Conservation (phyloP, 495 filamentous ascomycete species). For the Chaetomium cochliodes region DNA sequence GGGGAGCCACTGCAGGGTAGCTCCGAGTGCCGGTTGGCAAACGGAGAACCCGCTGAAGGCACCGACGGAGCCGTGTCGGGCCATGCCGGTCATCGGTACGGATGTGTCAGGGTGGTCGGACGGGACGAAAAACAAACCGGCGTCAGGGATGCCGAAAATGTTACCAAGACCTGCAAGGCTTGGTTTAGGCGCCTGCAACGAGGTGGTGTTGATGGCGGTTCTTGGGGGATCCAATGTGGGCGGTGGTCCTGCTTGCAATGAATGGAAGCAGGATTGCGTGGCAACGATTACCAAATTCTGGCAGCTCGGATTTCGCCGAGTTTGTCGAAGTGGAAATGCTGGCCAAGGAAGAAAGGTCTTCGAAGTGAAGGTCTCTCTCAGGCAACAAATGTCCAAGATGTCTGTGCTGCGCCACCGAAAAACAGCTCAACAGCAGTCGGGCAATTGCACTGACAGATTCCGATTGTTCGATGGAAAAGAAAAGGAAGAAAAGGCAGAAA, state of each 20-base stretch:
- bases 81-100: constrained; percentile 38
- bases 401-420: neutral
- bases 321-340: neutral
- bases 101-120: constrained; percentile 6
- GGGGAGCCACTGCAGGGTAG: constrained; percentile 53
- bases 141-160: constrained; percentile 1
- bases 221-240: constrained; percentile 13
- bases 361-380: neutral
- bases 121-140: constrained; percentile 15
- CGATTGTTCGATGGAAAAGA: constrained; percentile 25
- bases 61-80: constrained; percentile 40
- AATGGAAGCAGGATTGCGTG: neutral
- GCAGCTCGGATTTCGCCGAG: constrained; percentile 13
- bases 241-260: neutral
- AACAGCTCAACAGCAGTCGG: constrained; percentile 5
- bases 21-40: constrained; percentile 50
- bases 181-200: constrained; percentile 10
- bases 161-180: constrained; percentile 18
- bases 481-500: constrained; percentile 32
- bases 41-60: constrained; percentile 50
- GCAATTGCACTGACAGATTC: constrained; percentile 13
- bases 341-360: neutral
- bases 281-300: neutral
- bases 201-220: neutral
- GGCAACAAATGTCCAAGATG: neutral